These are phyloP conservation scores for Phlegmacium glaucopus DNA, from an alignment of 768 basidiomycete genomes.

Conservation along the genomic window DNA sequence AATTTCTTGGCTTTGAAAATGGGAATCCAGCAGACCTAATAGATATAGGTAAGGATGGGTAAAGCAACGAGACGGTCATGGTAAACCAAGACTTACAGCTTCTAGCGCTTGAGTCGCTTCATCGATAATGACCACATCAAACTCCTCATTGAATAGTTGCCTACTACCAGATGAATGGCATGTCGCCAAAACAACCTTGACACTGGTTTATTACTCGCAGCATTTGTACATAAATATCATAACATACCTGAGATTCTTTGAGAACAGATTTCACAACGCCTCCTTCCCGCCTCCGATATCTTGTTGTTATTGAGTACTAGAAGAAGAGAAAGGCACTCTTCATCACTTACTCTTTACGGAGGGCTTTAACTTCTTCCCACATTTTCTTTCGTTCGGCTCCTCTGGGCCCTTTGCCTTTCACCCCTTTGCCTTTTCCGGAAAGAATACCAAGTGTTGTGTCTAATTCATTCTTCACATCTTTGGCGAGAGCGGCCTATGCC, in stretches of 20 bases:
- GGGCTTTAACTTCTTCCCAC: slow-evolving; percentile 83
- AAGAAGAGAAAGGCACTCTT: neutral
- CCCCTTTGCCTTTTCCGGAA: slow-evolving; percentile 69
- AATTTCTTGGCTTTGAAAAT: slow-evolving; percentile 89
- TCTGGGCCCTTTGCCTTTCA: slow-evolving; percentile 67
- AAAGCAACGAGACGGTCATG: too few species aligned
- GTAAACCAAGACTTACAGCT: slow-evolving; percentile 51
- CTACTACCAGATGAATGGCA: slow-evolving; percentile 91
- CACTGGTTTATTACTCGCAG: neutral
- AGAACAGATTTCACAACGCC: slow-evolving; percentile 82
- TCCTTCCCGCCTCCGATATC: slow-evolving; percentile 86
- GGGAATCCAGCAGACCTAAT: slow-evolving; percentile 90
- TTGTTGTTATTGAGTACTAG: slow-evolving; percentile 22
- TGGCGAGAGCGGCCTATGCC: slow-evolving; percentile 68
- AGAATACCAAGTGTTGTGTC: slow-evolving; percentile 64
- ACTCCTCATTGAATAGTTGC: slow-evolving; percentile 71
- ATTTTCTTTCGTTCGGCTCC: slow-evolving; percentile 76
- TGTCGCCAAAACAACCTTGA: slow-evolving; percentile 85
- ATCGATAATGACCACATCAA: slow-evolving; percentile 95
- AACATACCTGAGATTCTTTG: slow-evolving; percentile 64
- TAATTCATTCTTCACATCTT: slow-evolving; percentile 87
- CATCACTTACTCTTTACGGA: slow-evolving; percentile 77
- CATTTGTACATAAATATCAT: neutral
- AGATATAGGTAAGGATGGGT: slow-evolving; percentile 5
- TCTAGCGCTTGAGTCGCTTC: slow-evolving; percentile 98